Percentiles rank a stretch among this genome's conserved stretches.
Evolutionary conservation across 2,329 filamentous ascomycete species (phyloP).

Genomic region (Aspergillus bombycis): DNA sequence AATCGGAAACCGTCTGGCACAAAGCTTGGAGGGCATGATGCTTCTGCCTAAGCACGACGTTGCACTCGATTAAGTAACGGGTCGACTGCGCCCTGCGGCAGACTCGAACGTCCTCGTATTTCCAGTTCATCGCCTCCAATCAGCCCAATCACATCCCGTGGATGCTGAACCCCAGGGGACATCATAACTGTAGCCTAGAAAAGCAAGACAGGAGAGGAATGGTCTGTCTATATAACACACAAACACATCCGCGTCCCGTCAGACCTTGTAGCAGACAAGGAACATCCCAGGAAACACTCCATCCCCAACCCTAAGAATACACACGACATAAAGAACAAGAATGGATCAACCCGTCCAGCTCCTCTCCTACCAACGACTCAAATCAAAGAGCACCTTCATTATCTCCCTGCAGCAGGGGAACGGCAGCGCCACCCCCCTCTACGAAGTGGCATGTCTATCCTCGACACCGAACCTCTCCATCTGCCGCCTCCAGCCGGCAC

Average conservation of each 20-base stretch:
- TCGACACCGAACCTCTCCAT: slow-evolving; percentile 1
- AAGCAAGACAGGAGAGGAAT: neutral
- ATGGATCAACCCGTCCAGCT: neutral
- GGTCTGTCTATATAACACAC: neutral
- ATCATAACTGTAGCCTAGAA: neutral
- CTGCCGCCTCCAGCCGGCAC: neutral
- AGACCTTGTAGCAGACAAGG: neutral
- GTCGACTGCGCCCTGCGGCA: neutral
- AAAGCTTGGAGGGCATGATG: neutral
- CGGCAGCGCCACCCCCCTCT: neutral
- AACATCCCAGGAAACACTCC: too few relatives aligned
- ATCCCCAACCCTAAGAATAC: neutral
- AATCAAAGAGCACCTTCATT: neutral
- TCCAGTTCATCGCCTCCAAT: neutral
- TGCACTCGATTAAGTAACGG: neutral
- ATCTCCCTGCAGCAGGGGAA: neutral
- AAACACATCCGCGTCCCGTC: neutral
- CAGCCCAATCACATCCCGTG: neutral
- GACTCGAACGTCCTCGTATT: neutral
- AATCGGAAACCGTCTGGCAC: neutral
- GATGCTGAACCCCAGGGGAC: neutral
- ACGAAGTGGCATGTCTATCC: neutral
- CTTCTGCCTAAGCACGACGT: neutral
- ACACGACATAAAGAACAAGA: too few relatives aligned
- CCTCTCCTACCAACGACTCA: neutral